phyloP scores from a whole-genome alignment of 306 rosid genomes.

The Ziziphus jujuba region DNA sequence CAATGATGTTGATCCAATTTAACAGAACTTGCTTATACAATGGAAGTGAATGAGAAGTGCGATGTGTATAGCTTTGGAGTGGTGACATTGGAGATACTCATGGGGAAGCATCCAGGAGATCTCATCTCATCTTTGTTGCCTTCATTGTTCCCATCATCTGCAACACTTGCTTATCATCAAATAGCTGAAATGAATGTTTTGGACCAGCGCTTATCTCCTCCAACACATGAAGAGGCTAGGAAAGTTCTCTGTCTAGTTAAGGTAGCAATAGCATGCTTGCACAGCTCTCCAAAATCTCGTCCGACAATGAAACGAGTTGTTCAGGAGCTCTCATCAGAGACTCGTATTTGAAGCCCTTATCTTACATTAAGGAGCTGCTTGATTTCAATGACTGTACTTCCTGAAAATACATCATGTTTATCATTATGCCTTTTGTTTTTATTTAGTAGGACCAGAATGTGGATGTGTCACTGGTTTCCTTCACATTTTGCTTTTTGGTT shows the following conservation, averaged over 20 bases:
- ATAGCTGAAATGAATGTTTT: not conserved
- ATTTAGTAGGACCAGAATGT: no score
- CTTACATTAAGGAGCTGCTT: not conserved
- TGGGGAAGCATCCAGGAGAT: conserved; percentile 13
- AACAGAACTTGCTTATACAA: conserved; percentile 23
- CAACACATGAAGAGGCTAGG: not conserved
- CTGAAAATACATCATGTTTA: no score
- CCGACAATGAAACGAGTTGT: conserved; percentile 18
- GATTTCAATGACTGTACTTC: not conserved
- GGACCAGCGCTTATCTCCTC: conserved; percentile 16
- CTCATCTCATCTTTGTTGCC: not conserved
- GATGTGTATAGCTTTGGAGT: conserved; percentile 23
- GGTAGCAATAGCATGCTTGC: not conserved
- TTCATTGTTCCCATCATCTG: not conserved
- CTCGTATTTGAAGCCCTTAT: not conserved
- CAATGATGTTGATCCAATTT: no score
- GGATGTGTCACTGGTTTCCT: no score
- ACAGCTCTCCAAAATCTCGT: not conserved
- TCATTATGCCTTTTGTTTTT: no score
- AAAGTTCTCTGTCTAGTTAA: conserved; percentile 1
- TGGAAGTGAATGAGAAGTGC: conserved; percentile 10
- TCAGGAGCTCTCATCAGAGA: not conserved
- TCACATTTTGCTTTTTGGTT: no score
- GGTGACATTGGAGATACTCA: conserved; percentile 12
- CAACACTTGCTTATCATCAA: not conserved